Conservation (phyloP, 2,329 filamentous ascomycete genomes). For the Ophiostoma ips region DNA sequence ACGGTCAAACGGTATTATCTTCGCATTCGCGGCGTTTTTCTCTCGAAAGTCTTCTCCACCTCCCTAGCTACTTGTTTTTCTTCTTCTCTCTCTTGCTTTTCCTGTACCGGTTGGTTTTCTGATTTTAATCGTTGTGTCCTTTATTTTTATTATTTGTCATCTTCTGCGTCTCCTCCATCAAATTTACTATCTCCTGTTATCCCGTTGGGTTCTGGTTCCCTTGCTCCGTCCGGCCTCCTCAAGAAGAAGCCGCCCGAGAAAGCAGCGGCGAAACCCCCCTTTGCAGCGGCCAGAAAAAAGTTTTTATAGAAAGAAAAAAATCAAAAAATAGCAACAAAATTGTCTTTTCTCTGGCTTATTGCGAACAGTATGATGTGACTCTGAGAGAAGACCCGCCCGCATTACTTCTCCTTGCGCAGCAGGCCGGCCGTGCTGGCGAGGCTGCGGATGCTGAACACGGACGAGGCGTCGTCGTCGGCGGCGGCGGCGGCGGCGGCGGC, state of each 20-base stretch:
- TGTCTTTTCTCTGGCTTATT: not conserved
- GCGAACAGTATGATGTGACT: too few relatives aligned
- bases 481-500: not conserved
- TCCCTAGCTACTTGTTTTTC: slow-evolving; percentile 13
- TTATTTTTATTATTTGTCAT: slow-evolving; percentile 5
- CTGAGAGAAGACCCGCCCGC: too few relatives aligned
- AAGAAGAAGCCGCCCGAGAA: too few relatives aligned
- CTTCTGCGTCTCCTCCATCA: slow-evolving; percentile 6
- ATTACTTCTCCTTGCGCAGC: slow-evolving; percentile 1
- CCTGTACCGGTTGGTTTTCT: slow-evolving; percentile 13
- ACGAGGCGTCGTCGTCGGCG: slow-evolving; percentile 1
- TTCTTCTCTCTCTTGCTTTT: slow-evolving; percentile 14
- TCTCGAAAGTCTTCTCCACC: slow-evolving; percentile 11
- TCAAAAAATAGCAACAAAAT: slow-evolving; percentile 1
- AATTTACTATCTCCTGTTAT: not conserved
- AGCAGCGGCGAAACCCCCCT: not conserved
- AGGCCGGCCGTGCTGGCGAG: slow-evolving; percentile 14
- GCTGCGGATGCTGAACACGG: slow-evolving; percentile 3
- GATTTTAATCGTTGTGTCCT: slow-evolving; percentile 8
- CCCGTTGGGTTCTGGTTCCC: slow-evolving; percentile 14
- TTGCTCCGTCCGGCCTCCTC: slow-evolving; percentile 15
- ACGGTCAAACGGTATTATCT: slow-evolving; percentile 10
- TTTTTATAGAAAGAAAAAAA: not conserved
- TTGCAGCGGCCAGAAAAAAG: not conserved
- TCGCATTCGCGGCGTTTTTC: slow-evolving; percentile 17